Evolutionary conservation across 2,329 filamentous ascomycete species (phyloP), one percentile per base, ranked within the genome.

Genomic region (Pyrenophora graminea): DNA sequence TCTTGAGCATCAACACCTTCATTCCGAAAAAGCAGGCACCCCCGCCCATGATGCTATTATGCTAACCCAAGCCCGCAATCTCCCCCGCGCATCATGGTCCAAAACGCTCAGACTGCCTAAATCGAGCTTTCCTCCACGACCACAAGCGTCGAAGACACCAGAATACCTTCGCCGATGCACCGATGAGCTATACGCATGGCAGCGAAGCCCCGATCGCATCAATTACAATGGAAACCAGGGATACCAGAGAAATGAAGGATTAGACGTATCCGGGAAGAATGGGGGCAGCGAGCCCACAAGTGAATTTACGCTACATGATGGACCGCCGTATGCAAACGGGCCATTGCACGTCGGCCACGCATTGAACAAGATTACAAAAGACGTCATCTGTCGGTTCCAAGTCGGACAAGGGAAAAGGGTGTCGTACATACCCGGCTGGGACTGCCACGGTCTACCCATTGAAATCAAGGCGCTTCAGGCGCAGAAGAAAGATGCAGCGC

Each of bases 401-500:
- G 78, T 97, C 53, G 85, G 89, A 54, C 82, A 87, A 67, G 94
- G 90, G 15, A 86, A 83, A 61, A 81, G 84, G 56, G 86, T 97
- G 30, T 80, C 85, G 33, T 99, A 95, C 68, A 80, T 91, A 13
- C 94, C 94, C 2, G 93, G 94, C 39, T 99, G 94, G 94, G 95
- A 99, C 71, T 99, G 94, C 61, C 94, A 99, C 78, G 94, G 94
- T 0, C 81, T 99, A 41, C 94, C 94, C 1, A 99, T 99, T 68
- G 94, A 99, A 79, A 82, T 97, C 64, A 99, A 97, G 76, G 94
- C 92, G 19, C 81, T 99, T 13, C 88, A 89, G 63, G 74, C 77
- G 59, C 68, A 74, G 61, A 66, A 79, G 70, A 69, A 77, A 65
- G 60, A 67, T 65, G 63, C 60, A 4, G 44, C 65, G 15, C 58